A percentile compares a stretch with the other conserved stretches of the same genome.
Evolutionary conservation across 768 basidiomycete genomes (phyloP).

Genomic region (Dioszegia crocea): DNA sequence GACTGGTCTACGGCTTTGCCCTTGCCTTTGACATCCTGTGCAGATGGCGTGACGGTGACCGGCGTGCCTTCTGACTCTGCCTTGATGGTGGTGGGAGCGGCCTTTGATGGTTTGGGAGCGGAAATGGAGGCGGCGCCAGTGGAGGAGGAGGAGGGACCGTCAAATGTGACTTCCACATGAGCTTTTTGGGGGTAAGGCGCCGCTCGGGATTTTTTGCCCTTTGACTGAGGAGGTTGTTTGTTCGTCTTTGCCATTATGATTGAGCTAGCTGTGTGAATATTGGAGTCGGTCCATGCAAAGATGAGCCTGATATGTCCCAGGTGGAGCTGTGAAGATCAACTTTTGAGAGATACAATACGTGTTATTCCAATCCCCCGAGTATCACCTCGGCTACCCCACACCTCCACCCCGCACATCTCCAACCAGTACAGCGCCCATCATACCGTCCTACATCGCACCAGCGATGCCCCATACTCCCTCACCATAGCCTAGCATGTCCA

Average conservation of each 20-base stretch:
- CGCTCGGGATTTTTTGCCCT: conserved; percentile 13
- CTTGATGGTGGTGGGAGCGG: background rate
- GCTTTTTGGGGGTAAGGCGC: conserved; percentile 29
- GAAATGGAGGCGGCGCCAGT: background rate
- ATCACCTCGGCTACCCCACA: background rate
- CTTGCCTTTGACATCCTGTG: conserved; percentile 26
- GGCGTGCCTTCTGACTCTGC: background rate
- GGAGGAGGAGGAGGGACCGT: conserved; percentile 14
- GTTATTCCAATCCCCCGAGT: too few relatives aligned
- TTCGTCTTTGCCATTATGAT: conserved; percentile 31
- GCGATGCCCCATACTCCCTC: background rate
- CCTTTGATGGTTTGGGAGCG: background rate
- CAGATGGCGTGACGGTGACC: background rate
- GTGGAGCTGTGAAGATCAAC: too few relatives aligned
- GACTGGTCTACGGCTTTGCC: conserved; percentile 13
- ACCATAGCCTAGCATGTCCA: conserved; percentile 19
- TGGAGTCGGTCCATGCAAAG: background rate
- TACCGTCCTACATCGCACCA: background rate
- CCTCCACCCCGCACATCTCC: background rate
- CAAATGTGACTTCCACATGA: conserved; percentile 36
- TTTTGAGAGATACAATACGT: too few relatives aligned
- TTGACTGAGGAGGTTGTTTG: conserved; percentile 1
- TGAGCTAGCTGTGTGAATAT: background rate
- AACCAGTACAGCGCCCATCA: background rate
- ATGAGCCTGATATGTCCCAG: too few relatives aligned